Base-by-base conservation (phyloP, 176 grass and related monocot species). In the Oryza brachyantha region DNA sequence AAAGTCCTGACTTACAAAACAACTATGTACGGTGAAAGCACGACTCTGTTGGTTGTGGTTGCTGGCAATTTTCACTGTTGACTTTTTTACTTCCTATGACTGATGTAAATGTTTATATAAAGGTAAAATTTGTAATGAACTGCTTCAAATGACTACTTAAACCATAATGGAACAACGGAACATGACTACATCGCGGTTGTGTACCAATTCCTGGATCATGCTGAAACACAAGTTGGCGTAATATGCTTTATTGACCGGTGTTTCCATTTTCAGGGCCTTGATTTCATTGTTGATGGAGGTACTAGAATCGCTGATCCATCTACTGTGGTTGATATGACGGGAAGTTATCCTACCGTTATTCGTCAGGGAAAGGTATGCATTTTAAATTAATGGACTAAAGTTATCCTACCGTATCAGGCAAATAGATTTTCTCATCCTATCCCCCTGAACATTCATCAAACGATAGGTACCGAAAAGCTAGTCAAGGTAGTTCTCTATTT, bases 221-320 rank as follows among this genome's bases (percentile, higher is more conserved):
- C 24, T 54, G 40, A 26, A 29, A 76, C 13, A 41, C 14, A 21
- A 46, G 3, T 40, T 25, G 2, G 35, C 46, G 17, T 70, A 35
- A 29, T 34, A 58, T 72, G 39, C 19, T 75, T 29, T 64, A 24
- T 4, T 84, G 27, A 82, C 72, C 36, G 10, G 16, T 78, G 27
- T 82, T 72, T 41, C 24, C 25, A 73, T 68, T 85, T 79, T 26
- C 77, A 95, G 96, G 96, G 96, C 40, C 84, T 99, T 50, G 96
- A 99, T 89, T 99, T 99, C 90, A 85, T 99, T 88, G 81, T 99
- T 73, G 92, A 94, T 66, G 88, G 93, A 54, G 92, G 90, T 83
- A 57, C 86, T 41, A 94, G 92, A 94, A 80, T 86, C 64, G 90
- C 88, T 69, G 92, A 99, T 42, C 96, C 92, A 65, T 99, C 96